Percentiles rank a stretch among this genome's conserved stretches.
Conservation (phyloP, 2,329 filamentous ascomycete genomes). For the Paraphaeosphaeria sporulosa region DNA sequence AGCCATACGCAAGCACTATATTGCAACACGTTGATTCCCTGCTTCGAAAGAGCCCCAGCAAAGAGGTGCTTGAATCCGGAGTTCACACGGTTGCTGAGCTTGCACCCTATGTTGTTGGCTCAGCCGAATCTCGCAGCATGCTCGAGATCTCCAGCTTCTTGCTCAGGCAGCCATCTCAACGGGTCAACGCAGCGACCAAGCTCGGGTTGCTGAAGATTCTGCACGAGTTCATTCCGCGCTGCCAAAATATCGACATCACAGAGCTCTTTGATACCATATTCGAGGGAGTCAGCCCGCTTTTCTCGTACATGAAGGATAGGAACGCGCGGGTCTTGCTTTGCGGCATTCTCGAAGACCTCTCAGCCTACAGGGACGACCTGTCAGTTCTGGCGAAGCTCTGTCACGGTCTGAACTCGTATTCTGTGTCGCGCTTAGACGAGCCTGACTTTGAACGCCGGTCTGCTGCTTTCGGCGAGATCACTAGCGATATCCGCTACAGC, state of each 20-base stretch:
- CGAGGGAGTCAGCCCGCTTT: conserved; percentile 78
- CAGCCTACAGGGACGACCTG: conserved; percentile 68
- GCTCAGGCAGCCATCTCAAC: conserved; percentile 81
- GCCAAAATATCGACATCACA: conserved; percentile 63
- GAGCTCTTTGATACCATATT: conserved; percentile 72
- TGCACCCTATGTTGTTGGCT: conserved; percentile 58
- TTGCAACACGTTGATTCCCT: conserved; percentile 62
- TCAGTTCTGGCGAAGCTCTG: conserved; percentile 74
- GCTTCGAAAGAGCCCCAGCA: conserved; percentile 68
- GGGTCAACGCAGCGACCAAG: conserved; percentile 85
- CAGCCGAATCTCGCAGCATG: conserved; percentile 73
- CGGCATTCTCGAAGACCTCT: conserved; percentile 74
- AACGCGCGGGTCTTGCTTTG: conserved; percentile 77
- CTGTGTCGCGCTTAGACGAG: conserved; percentile 75
- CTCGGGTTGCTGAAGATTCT: conserved; percentile 80
- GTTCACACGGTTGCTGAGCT: conserved; percentile 78
- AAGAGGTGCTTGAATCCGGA: conserved; percentile 78
- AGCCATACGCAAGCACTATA: conserved; percentile 73
- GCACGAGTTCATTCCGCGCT: conserved; percentile 78
- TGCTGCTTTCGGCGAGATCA: conserved; percentile 76
- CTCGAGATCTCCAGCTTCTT: conserved; percentile 82
- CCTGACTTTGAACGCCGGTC: conserved; percentile 87
- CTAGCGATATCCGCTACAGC: conserved; percentile 67
- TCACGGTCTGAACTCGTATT: conserved; percentile 81
- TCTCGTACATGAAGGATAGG: conserved; percentile 88